Conservation (phyloP, 2,329 filamentous ascomycete genomes). For the Fusarium goolgardi region DNA sequence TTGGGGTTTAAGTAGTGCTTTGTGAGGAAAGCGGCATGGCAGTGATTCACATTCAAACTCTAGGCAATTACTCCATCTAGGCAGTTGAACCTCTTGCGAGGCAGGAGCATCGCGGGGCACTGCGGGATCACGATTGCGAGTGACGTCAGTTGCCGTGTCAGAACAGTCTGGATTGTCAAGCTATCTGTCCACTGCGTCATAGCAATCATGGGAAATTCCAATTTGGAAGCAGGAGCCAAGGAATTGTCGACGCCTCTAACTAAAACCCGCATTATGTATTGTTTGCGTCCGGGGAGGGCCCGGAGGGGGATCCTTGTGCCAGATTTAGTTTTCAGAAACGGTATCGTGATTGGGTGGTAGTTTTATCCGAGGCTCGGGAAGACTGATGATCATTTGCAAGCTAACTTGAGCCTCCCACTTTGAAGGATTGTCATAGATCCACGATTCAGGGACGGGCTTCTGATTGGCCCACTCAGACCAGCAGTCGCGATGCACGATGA, state of each 20-base stretch:
- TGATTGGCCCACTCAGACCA: constrained; percentile 23
- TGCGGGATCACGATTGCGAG: constrained; percentile 23
- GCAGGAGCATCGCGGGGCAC: constrained; percentile 5
- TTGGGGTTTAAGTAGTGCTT: constrained; percentile 41
- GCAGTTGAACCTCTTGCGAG: constrained; percentile 8
- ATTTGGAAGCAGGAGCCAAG: constrained; percentile 29
- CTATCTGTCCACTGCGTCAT: constrained; percentile 32
- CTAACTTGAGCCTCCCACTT: constrained; percentile 27
- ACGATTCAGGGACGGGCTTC: constrained; percentile 8
- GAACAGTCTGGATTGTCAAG: constrained; percentile 8
- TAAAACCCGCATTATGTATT: constrained; percentile 17
- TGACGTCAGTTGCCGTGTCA: constrained; percentile 34
- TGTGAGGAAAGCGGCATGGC: not conserved
- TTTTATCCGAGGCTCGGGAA: constrained; percentile 29
- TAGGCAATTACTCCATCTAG: constrained; percentile 21
- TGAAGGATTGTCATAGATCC: constrained; percentile 13
- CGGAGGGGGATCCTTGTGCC: constrained; percentile 11
- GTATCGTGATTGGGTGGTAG: constrained; percentile 22
- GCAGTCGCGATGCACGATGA: constrained; percentile 35
- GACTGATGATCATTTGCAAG: constrained; percentile 37
- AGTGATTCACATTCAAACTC: constrained; percentile 17
- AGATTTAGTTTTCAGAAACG: not conserved
- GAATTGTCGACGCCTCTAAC: constrained; percentile 17
- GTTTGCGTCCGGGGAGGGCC: constrained; percentile 22
- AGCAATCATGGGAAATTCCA: constrained; percentile 12